A percentile compares a stretch with the other conserved stretches of the same genome.
phyloP scores from a whole-genome alignment of 306 rosid genomes.

The Comarum palustre region DNA sequence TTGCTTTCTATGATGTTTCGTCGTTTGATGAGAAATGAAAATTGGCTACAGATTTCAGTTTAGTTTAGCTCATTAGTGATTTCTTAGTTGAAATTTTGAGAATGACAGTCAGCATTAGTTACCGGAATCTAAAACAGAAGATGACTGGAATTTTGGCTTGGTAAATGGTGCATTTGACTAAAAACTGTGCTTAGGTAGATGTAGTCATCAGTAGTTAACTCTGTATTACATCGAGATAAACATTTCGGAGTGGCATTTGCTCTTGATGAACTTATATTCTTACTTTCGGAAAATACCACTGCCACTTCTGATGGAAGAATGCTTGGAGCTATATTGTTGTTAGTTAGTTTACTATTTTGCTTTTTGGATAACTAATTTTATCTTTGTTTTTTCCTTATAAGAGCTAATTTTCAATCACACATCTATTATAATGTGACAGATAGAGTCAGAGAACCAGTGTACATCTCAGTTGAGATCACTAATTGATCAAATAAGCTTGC shows the following conservation, averaged over 20 bases:
- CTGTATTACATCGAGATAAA: neutral
- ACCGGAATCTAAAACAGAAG: neutral
- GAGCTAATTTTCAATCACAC: neutral
- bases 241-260: neutral
- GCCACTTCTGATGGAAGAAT: neutral
- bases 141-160: neutral
- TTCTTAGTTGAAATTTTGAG: neutral
- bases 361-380: neutral
- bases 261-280: neutral
- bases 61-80: neutral
- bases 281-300: neutral
- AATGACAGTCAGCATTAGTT: neutral
- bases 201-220: neutral
- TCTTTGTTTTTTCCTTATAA: neutral
- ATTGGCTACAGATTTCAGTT: neutral
- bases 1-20: neutral
- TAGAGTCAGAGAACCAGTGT: conserved; percentile 79
- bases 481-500: conserved; percentile 84
- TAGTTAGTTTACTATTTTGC: neutral
- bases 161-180: neutral
- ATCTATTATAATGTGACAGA: conserved; percentile 40
- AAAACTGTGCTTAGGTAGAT: neutral
- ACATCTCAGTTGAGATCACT: conserved; percentile 65
- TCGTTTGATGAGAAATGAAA: conserved; percentile 10
- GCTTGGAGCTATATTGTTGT: neutral